Evolutionary conservation across 495 filamentous ascomycete genomes (phyloP), one percentile per base, ranked within the genome.

Genomic region (Xylaria curta): DNA sequence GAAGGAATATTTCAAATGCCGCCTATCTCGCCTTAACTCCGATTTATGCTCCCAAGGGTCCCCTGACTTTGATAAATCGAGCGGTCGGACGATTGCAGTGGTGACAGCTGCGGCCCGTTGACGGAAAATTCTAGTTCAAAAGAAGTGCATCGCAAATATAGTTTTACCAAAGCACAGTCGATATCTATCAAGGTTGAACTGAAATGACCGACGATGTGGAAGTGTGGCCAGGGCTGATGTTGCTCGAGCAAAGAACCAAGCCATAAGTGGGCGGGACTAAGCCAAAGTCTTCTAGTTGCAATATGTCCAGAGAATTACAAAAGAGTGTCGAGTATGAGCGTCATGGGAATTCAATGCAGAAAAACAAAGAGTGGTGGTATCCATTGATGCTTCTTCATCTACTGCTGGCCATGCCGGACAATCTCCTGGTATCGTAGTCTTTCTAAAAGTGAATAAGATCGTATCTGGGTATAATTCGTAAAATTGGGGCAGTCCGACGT

Each of bases 231-330:
- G 17, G 26, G 61, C n/a, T 21, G 53, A 47, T 26, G 51, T 40
- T 44, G 51, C 33, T 38, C 26, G 8, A 44, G 49, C 47, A 44
- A 54, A 53, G 10, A 66, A 59, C 53, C 61, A 65, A 64, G 59
- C 40, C 38, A 47, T 42, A 71, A 71, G 12, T 10, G 33, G 61
- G 51, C n/a, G 28, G 53, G 31, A 66, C 53, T 60, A 66, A 42
- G 46, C 69, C 69, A 66, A 66, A 31, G 51, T 59, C 38, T 26
- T 66, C 40, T 40, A 49, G 10, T 65, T 26, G 28, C 62, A 71
- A 66, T 71, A 71, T 71, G 69, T 71, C 69, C 69, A 71, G 62
- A 59, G 69, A 71, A 71, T 66, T 49, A 61, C 51, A 60, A 71
- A 71, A 31, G 53, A 66, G 42, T 21, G 62, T 17, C 19, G 62